Percentiles rank a stretch among this genome's conserved stretches.
These are phyloP conservation scores for Penicillium sclerotiorum DNA, from an alignment of 2,329 filamentous ascomycete genomes.

Conservation along the genomic window DNA sequence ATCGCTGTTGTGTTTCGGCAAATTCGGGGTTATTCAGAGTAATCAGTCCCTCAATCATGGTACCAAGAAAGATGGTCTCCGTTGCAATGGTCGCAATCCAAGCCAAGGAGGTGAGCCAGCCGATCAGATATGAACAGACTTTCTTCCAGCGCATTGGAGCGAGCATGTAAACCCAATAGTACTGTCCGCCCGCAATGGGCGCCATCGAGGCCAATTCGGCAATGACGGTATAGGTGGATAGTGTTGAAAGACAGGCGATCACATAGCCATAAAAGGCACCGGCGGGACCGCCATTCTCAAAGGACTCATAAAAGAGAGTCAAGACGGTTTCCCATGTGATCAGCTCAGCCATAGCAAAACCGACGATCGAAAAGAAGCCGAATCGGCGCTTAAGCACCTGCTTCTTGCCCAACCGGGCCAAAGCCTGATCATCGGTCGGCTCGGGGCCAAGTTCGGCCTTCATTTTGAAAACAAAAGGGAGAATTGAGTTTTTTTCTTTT, in stretches of 20 bases:
- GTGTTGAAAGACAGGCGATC: slow-evolving; percentile 53
- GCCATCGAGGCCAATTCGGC: slow-evolving; percentile 53
- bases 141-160: slow-evolving; percentile 44
- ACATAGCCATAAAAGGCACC: slow-evolving; percentile 57
- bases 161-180: slow-evolving; percentile 53
- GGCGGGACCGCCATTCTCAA: slow-evolving; percentile 51
- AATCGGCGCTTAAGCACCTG: slow-evolving; percentile 50
- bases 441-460: slow-evolving; percentile 9
- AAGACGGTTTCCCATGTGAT: slow-evolving; percentile 53
- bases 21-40: slow-evolving; percentile 43
- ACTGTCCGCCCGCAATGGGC: slow-evolving; percentile 50
- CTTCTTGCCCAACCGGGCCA: slow-evolving; percentile 50
- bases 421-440: slow-evolving; percentile 36
- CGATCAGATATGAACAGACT: slow-evolving; percentile 48
- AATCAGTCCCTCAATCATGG: slow-evolving; percentile 46
- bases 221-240: slow-evolving; percentile 52
- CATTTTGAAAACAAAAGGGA: slow-evolving; percentile 3
- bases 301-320: slow-evolving; percentile 46
- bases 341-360: slow-evolving; percentile 49
- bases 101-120: slow-evolving; percentile 47
- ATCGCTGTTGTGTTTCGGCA: slow-evolving; percentile 32
- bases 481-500: background rate
- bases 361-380: slow-evolving; percentile 46
- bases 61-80: slow-evolving; percentile 45
- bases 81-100: slow-evolving; percentile 49